Base-by-base conservation (phyloP, 495 filamentous ascomycete species). In the Penicillium turbatum region DNA sequence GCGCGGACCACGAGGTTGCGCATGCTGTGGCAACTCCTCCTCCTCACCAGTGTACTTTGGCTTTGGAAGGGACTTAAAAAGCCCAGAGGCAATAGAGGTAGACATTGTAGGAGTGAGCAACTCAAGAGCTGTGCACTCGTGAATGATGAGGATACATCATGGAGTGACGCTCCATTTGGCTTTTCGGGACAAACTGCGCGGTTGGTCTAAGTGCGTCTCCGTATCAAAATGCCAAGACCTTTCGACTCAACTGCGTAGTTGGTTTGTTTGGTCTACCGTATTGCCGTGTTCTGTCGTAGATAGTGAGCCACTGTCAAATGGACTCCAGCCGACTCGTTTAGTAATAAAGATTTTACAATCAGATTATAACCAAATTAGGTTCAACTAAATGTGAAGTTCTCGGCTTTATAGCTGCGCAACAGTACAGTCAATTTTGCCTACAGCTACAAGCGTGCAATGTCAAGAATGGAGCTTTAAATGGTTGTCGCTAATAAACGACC, bases 11-110 rank as follows among this genome's bases (percentile, higher is more conserved):
- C 82, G 83, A 57, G 88, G 82, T 65, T 87, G 86, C 19, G 86
- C 80, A 64, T 88, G 82, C 48, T 75, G 70, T 21, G 88, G 86
- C 17, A 88, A 70, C 61, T 93, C 86, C 68, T 95, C 91, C 66
- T 90, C 82, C 64, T 95, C 89, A 45, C 87, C 88, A 13, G 79
- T 85, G 65, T 96, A 92, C 68, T 89, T 90, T 13, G 93, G 95
- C 55, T 90, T 92, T 0, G 93, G 93, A 12, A 98, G 79, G 38
- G 87, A 83, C 66, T 85, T 86, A 24, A 91, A 81, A 29, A 98
- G 83, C 29, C 89, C 87, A 17, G 86, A 79, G 45, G 86, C 82
- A 64, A 92, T 79, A 37, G 82, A 86, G 47, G 84, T 70, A 11
- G 49, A 51, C 86, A 90, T 90, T 53, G 58, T 68, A 32, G 57